These are phyloP conservation scores for Speleostelium caveatum DNA, from an alignment of 78 protist species.

Conservation along the genomic window DNA sequence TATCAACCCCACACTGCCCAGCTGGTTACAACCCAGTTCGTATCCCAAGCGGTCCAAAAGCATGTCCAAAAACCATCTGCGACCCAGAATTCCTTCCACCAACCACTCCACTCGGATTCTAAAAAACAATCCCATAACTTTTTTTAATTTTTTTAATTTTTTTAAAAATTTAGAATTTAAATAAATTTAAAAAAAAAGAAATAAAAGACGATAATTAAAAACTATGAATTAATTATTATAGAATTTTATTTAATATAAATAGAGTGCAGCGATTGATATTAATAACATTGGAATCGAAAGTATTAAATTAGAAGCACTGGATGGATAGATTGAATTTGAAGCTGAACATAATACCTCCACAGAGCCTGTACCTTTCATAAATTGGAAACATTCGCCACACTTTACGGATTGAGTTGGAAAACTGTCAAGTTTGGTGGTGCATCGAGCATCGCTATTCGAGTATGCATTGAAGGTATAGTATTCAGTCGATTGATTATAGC, in stretches of 20 bases:
- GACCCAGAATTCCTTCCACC: slow-evolving; percentile 3
- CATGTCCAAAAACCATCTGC: slow-evolving; percentile 15
- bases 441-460: not conserved
- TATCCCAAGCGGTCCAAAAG: not conserved
- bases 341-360: not conserved
- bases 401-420: not conserved
- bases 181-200: no score
- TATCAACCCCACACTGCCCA: slow-evolving; percentile 16
- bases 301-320: no score
- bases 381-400: not conserved
- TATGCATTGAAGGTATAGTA: slow-evolving; percentile 11
- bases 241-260: no score
- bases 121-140: no score
- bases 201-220: no score
- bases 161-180: no score
- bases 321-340: no score
- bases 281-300: no score
- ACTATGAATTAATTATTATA: no score
- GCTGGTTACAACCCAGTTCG: not conserved
- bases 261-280: no score
- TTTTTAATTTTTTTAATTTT: no score
- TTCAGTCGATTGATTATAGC: not conserved
- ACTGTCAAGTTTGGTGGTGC: not conserved
- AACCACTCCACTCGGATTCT: not conserved
- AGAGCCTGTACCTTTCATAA: not conserved